phyloP scores from a whole-genome alignment of 352 stramenopile species.

The Hyaloperonospora arabidopsidis region DNA sequence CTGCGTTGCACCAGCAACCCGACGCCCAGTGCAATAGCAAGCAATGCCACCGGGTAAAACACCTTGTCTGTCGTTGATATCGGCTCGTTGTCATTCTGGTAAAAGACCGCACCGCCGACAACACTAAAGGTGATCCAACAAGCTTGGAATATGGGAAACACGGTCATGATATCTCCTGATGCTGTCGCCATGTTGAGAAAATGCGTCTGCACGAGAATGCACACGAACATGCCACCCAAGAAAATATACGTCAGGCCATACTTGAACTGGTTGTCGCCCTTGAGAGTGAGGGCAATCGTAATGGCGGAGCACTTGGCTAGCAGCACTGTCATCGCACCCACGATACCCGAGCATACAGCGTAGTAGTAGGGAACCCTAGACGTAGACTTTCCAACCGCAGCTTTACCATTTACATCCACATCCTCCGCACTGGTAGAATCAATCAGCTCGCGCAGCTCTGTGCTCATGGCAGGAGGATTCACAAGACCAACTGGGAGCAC shows the following conservation, averaged over 20 bases:
- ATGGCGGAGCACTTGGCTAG: constrained; percentile 81
- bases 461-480: constrained; percentile 23
- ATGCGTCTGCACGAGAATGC: constrained; percentile 81
- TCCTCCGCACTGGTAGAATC: constrained; percentile 23
- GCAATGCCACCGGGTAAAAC: constrained; percentile 66
- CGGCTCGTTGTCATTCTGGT: constrained; percentile 60
- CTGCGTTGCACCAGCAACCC: constrained; percentile 65
- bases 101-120: constrained; percentile 77
- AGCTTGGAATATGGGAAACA: constrained; percentile 84
- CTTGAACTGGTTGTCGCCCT: constrained; percentile 83
- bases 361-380: constrained; percentile 78
- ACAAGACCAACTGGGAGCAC: constrained; percentile 13
- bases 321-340: constrained; percentile 77
- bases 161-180: constrained; percentile 83
- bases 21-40: constrained; percentile 63
- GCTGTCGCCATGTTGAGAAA: constrained; percentile 83
- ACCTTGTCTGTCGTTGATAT: constrained; percentile 47
- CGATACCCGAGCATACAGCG: constrained; percentile 78
- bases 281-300: constrained; percentile 76
- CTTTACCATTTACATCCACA: constrained; percentile 27
- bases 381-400: constrained; percentile 16
- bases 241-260: constrained; percentile 83
- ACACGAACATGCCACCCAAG: constrained; percentile 78
- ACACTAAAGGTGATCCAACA: constrained; percentile 87
- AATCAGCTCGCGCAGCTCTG: constrained; percentile 28